Evolutionary conservation across 108 stramenopile species (phyloP), one percentile per base, ranked within the genome.

Genomic region (Phaeodactylum tricornutum): DNA sequence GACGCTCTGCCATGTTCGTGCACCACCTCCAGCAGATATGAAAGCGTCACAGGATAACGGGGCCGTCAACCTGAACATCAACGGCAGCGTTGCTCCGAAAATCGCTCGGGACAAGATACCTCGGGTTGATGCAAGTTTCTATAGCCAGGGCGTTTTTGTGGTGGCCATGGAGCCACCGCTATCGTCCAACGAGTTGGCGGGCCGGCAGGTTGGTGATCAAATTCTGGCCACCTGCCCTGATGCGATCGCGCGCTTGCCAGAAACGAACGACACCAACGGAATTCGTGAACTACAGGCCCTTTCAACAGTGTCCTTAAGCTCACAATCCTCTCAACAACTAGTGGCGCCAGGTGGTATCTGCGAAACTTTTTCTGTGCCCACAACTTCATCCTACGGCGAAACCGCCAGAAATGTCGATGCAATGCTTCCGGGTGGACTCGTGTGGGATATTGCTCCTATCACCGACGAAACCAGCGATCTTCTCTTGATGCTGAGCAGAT

Each of bases 1-100:
- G 39, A 82, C 80, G 1, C 59, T 92, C 27, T 87, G 83, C 25
- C 90, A 87, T 39, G 60, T 92, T 40, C 75, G 85, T 15, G 72
- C 83, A 1, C 85, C 90, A 24, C 85, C 85, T 29, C 48, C 42
- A 25, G 43, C 42, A 4, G n/a, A n/a, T n/a, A n/a, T n/a, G n/a
- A n/a, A n/a, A n/a, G n/a, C n/a, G n/a, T n/a, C n/a, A n/a, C n/a
- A n/a, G n/a, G n/a, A n/a, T n/a, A n/a, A n/a, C n/a, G n/a, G n/a
- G n/a, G n/a, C n/a, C n/a, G n/a, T n/a, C n/a, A n/a, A n/a, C n/a
- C n/a, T n/a, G n/a, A n/a, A n/a, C n/a, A n/a, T n/a, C n/a, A n/a
- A n/a, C n/a, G 45, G 45, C 27, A 26, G 45, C 14, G 15, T 46
- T 4, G 7, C 5, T 4, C 45, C 45, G 5, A 22, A 26, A 7